phyloP scores from a whole-genome alignment of 164 flowering plant genomes.

The Annona cherimola region DNA sequence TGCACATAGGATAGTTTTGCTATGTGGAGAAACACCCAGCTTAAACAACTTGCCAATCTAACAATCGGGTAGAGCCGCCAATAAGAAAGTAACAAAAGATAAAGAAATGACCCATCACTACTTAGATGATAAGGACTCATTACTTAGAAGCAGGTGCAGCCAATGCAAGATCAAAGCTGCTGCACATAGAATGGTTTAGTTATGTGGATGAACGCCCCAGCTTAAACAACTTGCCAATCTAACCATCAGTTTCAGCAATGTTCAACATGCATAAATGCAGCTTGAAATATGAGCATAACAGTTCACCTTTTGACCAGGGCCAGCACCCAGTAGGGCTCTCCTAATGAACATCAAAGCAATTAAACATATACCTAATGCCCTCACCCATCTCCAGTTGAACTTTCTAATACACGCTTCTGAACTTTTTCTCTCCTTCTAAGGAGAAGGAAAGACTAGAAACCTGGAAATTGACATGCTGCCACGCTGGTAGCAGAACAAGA shows the following conservation, averaged over 20 bases:
- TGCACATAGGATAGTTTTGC: not conserved
- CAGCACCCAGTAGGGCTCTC: not conserved
- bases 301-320: not conserved
- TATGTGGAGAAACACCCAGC: not conserved
- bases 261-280: not conserved
- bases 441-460: not conserved
- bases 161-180: not conserved
- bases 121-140: no score
- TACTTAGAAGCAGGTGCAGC: not conserved
- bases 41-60: not conserved
- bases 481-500: not conserved
- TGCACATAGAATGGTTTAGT: not conserved
- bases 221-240: not conserved
- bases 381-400: not conserved
- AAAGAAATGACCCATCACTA: not conserved
- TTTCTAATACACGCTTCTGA: not conserved
- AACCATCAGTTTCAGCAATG: not conserved
- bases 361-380: not conserved
- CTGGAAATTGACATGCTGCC: not conserved
- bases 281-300: not conserved
- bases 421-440: no score
- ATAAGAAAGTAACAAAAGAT: not conserved
- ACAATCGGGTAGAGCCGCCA: not conserved
- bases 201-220: not conserved
- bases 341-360: not conserved